Evolutionary conservation across 345 rosid genomes (phyloP), one percentile per base, ranked within the genome.

Genomic region (Citrus glauca): DNA sequence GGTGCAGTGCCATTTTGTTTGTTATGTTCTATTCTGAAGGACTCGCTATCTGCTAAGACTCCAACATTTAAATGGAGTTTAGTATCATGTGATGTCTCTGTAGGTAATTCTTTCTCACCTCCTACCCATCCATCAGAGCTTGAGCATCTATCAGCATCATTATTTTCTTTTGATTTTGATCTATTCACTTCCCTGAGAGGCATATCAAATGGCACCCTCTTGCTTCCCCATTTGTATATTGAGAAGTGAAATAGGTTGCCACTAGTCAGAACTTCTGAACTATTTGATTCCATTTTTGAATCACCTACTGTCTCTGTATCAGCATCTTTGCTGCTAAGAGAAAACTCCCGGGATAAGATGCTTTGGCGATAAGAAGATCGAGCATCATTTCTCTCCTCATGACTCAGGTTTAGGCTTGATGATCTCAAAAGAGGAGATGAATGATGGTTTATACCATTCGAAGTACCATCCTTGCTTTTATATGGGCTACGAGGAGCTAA

Each of bases 141-240:
- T 14, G 45, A 77, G 74, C 71, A 75, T 71, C 84, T 85, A 72
- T 84, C 84, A 25, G 82, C 66, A 74, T 81, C 86, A 59, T 77
- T 80, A 82, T 82, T 86, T 72, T 83, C 88, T 75, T 81, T 85
- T 57, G 30, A 77, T 72, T 86, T 90, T 56, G 83, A 85, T 74
- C 79, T 75, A 63, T 68, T 84, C 48, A 81, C 85, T 19, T 87
- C 84, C 82, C 87, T 84, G 24, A 81, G 77, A 66, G 91, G 82
- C 86, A 83, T 72, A 14, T 42, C 75, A 38, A 87, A n/a, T 14
- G 94, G 94, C 27, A 85, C 81, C 65, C 94, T 94, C 69, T 89
- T 88, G 85, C 90, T 86, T 65, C 92, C 96, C 99, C 99, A 95
- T 83, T 90, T 95, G 86, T 90, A 95, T 62, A 95, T 93, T 1